Percentiles rank a stretch among this genome's conserved stretches.
Conservation (phyloP, 495 filamentous ascomycete genomes). For the Penicillium turbatum region DNA sequence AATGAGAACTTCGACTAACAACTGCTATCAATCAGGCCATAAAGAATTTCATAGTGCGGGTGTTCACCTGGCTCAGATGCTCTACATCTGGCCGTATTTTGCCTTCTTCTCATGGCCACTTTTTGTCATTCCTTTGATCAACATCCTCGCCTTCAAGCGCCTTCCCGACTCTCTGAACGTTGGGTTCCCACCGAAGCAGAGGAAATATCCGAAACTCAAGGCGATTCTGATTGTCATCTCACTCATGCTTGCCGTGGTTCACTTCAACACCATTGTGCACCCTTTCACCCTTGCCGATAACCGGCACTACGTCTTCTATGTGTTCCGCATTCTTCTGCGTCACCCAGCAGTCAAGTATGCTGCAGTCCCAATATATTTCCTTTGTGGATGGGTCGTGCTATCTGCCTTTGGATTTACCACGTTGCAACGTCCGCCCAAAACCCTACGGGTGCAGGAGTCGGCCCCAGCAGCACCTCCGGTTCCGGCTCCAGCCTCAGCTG, state of each 20-base stretch:
- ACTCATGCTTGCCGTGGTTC: conserved; percentile 54
- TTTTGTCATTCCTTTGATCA: conserved; percentile 50
- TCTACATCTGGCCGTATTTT: conserved; percentile 90
- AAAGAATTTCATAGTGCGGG: conserved; percentile 90
- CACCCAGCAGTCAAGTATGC: conserved; percentile 62
- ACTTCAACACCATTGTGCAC: conserved; percentile 88
- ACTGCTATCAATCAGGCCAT: conserved; percentile 53
- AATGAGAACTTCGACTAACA: conserved; percentile 12
- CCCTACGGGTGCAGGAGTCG: conserved; percentile 21
- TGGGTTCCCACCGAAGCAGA: conserved; percentile 34
- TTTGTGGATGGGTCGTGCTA: conserved; percentile 57
- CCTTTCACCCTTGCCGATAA: conserved; percentile 97
- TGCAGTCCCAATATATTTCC: conserved; percentile 58
- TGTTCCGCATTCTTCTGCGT: conserved; percentile 78
- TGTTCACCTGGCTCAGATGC: conserved; percentile 84
- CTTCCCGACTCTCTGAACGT: conserved; percentile 38
- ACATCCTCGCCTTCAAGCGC: conserved; percentile 35
- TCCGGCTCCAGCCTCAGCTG: not conserved
- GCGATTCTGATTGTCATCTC: conserved; percentile 37
- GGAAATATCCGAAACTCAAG: conserved; percentile 33
- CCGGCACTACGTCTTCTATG: conserved; percentile 93
- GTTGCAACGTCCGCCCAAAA: conserved; percentile 20
- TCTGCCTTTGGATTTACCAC: conserved; percentile 49
- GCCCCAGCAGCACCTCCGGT: not conserved
- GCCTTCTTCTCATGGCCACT: conserved; percentile 85